Conservation (phyloP, 768 basidiomycete genomes). For the Kwoniella dendrophila region DNA sequence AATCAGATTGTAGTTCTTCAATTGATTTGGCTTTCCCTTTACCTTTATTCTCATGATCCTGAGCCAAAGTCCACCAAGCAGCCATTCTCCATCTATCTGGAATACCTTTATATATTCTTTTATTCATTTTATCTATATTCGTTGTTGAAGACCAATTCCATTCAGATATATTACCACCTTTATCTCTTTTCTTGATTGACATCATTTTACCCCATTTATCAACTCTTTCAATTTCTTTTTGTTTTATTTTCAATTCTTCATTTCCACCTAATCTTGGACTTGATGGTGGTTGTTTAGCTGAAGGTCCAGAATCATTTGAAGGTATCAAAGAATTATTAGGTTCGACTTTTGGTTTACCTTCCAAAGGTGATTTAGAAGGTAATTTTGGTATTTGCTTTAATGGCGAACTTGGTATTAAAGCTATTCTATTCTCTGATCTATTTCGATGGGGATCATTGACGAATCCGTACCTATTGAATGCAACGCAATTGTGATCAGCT, state of each 20-base stretch:
- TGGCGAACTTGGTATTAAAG: slow-evolving; percentile 69
- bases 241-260: slow-evolving; percentile 48
- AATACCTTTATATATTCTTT: slow-evolving; percentile 88
- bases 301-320: slow-evolving; percentile 60
- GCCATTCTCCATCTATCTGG: slow-evolving; percentile 94
- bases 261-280: slow-evolving; percentile 46
- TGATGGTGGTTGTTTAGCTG: slow-evolving; percentile 14
- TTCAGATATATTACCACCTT: slow-evolving; percentile 71
- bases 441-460: slow-evolving; percentile 67
- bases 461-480: slow-evolving; percentile 78
- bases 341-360: slow-evolving; percentile 34
- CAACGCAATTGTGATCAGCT: background rate
- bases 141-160: slow-evolving; percentile 69
- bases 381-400: slow-evolving; percentile 62
- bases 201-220: slow-evolving; percentile 92
- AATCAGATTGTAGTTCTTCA: slow-evolving; percentile 27
- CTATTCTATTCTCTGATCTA: slow-evolving; percentile 72
- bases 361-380: slow-evolving; percentile 38
- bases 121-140: slow-evolving; percentile 71
- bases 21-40: slow-evolving; percentile 25
- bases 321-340: slow-evolving; percentile 36
- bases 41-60: slow-evolving; percentile 31
- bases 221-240: slow-evolving; percentile 74
- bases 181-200: slow-evolving; percentile 65
- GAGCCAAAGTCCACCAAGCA: slow-evolving; percentile 84